A percentile compares a stretch with the other conserved stretches of the same genome.
Conservation (phyloP, 176 grass and related monocot genomes). For the Bolboschoenus planiculmis region DNA sequence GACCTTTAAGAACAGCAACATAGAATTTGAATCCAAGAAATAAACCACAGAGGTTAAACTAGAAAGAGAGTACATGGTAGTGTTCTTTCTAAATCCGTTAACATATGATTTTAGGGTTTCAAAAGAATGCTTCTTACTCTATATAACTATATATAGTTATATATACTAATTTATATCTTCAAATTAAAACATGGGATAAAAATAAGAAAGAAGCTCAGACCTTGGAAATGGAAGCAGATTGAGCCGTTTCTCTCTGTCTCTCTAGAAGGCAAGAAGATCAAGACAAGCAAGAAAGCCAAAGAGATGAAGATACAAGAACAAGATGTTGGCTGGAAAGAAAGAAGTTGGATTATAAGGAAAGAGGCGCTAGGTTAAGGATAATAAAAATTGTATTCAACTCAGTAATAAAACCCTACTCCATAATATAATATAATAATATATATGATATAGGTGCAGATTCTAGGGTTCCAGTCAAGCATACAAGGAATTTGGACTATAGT, state of each 20-base stretch:
- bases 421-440: slow-evolving; percentile 29
- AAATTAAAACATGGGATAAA: neutral
- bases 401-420: slow-evolving; percentile 37
- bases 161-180: slow-evolving; percentile 16
- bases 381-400: slow-evolving; percentile 37
- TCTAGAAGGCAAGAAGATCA: slow-evolving; percentile 25
- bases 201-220: slow-evolving; percentile 45
- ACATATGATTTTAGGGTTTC: slow-evolving; percentile 11
- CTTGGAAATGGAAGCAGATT: slow-evolving; percentile 38
- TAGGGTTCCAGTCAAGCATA: slow-evolving; percentile 25
- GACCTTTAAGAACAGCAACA: neutral
- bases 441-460: slow-evolving; percentile 16
- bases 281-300: slow-evolving; percentile 66
- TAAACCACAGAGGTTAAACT: slow-evolving; percentile 22
- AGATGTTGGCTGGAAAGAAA: slow-evolving; percentile 32
- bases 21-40: slow-evolving; percentile 5
- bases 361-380: slow-evolving; percentile 32
- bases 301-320: slow-evolving; percentile 23
- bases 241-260: slow-evolving; percentile 22
- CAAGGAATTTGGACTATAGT: slow-evolving; percentile 41
- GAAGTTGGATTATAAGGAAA: slow-evolving; percentile 33
- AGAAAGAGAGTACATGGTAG: neutral
- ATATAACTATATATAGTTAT: neutral
- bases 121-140: neutral
- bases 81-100: neutral